A percentile compares a stretch with the other conserved stretches of the same genome.
phyloP scores from a whole-genome alignment of 31 red algal species.

The Odonthalia washingtoniensis region DNA sequence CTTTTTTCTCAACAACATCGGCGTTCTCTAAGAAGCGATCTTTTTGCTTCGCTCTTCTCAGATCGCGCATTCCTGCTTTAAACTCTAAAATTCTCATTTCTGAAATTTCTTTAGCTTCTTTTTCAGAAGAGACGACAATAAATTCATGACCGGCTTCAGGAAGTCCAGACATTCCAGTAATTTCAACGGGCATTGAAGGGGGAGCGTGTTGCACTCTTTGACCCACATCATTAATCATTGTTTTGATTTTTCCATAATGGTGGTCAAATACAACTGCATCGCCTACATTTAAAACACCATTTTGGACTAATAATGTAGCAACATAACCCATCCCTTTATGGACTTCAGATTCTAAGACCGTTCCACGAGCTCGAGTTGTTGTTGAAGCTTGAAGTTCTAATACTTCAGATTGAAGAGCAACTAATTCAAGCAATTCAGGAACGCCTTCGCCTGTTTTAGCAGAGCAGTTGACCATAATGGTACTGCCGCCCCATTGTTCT shows the following conservation, averaged over 20 bases:
- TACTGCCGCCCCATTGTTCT: constrained; percentile 84
- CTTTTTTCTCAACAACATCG: not conserved
- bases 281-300: constrained; percentile 70
- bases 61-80: constrained; percentile 13
- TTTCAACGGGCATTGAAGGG: constrained; percentile 38
- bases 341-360: constrained; percentile 82
- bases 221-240: constrained; percentile 53
- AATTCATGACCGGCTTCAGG: constrained; percentile 42
- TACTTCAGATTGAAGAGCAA: constrained; percentile 81
- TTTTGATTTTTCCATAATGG: constrained; percentile 59
- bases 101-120: not conserved
- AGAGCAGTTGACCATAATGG: constrained; percentile 84
- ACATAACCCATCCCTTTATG: constrained; percentile 71
- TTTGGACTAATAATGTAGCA: constrained; percentile 68
- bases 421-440: constrained; percentile 72
- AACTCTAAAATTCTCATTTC: constrained; percentile 36
- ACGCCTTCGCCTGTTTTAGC: constrained; percentile 76
- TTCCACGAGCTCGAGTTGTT: constrained; percentile 55
- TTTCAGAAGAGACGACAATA: constrained; percentile 22
- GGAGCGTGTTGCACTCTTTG: constrained; percentile 10
- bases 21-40: constrained; percentile 45
- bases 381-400: constrained; percentile 60
- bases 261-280: constrained; percentile 68
- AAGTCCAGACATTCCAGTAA: constrained; percentile 56
- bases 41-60: constrained; percentile 3